Base-by-base conservation (phyloP, 352 stramenopile genomes). In the Globisporangium rhizosaccharum region DNA sequence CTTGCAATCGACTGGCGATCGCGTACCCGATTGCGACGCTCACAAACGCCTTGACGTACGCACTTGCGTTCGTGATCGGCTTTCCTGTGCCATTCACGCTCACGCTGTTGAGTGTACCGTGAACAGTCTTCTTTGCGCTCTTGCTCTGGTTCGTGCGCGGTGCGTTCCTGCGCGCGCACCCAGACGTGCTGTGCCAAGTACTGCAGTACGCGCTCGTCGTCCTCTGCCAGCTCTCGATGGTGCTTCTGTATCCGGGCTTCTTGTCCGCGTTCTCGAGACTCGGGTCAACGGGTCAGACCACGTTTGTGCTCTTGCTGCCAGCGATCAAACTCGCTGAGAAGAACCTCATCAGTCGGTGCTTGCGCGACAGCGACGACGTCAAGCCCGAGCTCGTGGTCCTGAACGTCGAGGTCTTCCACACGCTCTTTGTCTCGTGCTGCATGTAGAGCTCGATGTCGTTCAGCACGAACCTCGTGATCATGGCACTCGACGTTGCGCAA, bases 51-150 rank as follows among this genome's bases (percentile, higher is more conserved):
- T 26, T 36, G 56, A 53, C 55, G 25, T 60, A 60, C 54, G 44
- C 15, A 18, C 14, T 60, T n/a, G 63, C 41, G 9, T 36, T 45
- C 26, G 25, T 52, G 23, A 70, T 82, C 15, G 72, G 63, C 3
- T 80, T 79, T 36, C 72, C 68, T 17, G 25, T 82, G 18, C 68
- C 73, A 8, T 85, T 85, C 48, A 71, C 68, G n/a, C 61, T 79
- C 2, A 9, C 26, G 0, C 42, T 62, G 14, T 62, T 41, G 48
- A 26, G 49, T 30, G 8, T 53, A 11, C 11, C 30, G n/a, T 36
- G 53, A 3, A 14, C 36, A 15, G 5, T 37, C 1, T 53, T 7
- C 28, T 1, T 53, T 26, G 51, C 28, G 45, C 3, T 23, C 23
- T 23, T 23, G 23, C 23, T 23, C 23, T 23, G 23, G 23, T 23